These are phyloP conservation scores for Artemisia annua DNA, from an alignment of 129 eudicot species.

Conservation along the genomic window DNA sequence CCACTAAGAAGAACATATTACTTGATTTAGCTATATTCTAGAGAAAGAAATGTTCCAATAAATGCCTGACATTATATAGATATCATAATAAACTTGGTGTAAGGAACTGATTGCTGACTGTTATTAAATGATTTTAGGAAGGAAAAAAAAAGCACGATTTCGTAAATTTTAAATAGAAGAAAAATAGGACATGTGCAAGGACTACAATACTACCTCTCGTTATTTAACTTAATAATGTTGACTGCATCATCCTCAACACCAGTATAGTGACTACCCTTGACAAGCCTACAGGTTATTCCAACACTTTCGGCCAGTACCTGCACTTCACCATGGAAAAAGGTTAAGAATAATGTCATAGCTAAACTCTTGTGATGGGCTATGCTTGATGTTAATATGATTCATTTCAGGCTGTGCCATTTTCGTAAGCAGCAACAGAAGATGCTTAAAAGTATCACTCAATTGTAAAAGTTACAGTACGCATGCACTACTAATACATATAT, in stretches of 20 bases:
- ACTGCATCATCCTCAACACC: conserved; percentile 96
- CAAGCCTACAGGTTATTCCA: conserved; percentile 86
- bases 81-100: background rate
- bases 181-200: conserved; percentile 2
- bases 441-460: no score
- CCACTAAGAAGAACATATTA: conserved; percentile 1
- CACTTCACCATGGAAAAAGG: conserved; percentile 22
- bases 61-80: conserved; percentile 9
- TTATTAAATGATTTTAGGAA: background rate
- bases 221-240: conserved; percentile 70
- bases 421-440: no score
- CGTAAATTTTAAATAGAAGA: background rate
- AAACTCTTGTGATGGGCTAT: background rate
- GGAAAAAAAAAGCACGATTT: background rate
- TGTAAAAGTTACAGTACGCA: no score
- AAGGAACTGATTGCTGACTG: background rate
- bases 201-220: conserved; percentile 60
- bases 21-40: conserved; percentile 10
- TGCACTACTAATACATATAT: no score
- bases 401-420: no score
- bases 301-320: conserved; percentile 88
- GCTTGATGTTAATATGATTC: no score
- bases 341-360: conserved; percentile 22
- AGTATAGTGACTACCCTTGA: conserved; percentile 94
- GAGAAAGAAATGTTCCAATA: conserved; percentile 3